Conservation (phyloP, 345 rosid species). For the Aquilaria malaccensis region DNA sequence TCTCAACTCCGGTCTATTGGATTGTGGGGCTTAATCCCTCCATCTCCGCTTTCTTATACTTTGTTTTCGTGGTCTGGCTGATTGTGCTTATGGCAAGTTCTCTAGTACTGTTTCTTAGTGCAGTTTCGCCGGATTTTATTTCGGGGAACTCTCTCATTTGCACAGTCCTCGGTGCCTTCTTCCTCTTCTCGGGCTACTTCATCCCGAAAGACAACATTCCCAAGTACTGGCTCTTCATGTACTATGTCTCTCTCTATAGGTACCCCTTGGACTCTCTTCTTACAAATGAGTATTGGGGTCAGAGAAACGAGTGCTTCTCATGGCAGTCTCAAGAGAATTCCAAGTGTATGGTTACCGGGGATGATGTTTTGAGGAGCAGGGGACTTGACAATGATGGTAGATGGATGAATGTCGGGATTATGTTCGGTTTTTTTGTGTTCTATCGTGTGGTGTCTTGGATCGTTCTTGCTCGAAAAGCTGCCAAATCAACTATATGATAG, state of each 20-base stretch:
- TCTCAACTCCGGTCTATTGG: constrained; percentile 80
- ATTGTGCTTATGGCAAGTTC: constrained; percentile 82
- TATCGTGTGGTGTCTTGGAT: constrained; percentile 83
- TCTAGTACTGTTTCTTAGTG: constrained; percentile 68
- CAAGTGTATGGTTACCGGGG: constrained; percentile 54
- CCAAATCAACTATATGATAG: constrained; percentile 43
- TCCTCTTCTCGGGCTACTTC: constrained; percentile 87
- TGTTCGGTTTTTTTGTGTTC: constrained; percentile 75
- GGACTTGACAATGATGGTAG: constrained; percentile 64
- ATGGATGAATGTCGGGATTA: constrained; percentile 79
- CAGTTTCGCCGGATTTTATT: constrained; percentile 75
- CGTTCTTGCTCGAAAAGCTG: constrained; percentile 59
- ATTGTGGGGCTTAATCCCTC: constrained; percentile 81
- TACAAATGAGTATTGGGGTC: constrained; percentile 80
- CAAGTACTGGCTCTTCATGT: constrained; percentile 84
- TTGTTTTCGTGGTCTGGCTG: constrained; percentile 69
- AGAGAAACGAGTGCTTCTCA: constrained; percentile 53
- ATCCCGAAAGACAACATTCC: constrained; percentile 87
- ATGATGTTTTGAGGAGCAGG: constrained; percentile 62
- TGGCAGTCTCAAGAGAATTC: constrained; percentile 14
- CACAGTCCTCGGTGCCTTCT: constrained; percentile 79
- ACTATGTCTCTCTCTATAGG: constrained; percentile 73
- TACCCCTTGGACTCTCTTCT: constrained; percentile 76
- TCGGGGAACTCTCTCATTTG: constrained; percentile 79
- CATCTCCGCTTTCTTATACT: constrained; percentile 48